A percentile compares a stretch with the other conserved stretches of the same genome.
phyloP scores from a whole-genome alignment of 2,329 filamentous ascomycete species.

The Aspergillus chevalieri region DNA sequence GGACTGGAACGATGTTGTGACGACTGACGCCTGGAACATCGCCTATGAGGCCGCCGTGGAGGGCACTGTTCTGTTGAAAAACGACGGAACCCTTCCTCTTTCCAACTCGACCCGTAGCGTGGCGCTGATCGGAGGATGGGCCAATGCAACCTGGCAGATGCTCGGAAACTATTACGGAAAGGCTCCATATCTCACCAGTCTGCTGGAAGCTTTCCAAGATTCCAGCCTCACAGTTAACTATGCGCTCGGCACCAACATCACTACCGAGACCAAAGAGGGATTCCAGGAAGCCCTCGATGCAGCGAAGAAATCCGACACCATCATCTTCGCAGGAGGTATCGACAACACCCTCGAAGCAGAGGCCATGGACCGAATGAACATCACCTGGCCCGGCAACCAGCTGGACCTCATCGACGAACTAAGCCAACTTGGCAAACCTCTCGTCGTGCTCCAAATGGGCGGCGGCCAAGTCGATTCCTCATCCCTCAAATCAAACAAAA shows the following conservation, averaged over 20 bases:
- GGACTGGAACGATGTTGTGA: conserved; percentile 51
- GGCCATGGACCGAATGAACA: conserved; percentile 33
- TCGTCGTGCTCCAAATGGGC: conserved; percentile 40
- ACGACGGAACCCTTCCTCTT: conserved; percentile 46
- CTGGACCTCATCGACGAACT: conserved; percentile 36
- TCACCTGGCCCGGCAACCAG: conserved; percentile 40
- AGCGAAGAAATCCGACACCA: conserved; percentile 30
- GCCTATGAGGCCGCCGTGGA: conserved; percentile 49
- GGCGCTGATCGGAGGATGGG: conserved; percentile 55
- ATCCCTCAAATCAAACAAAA: conserved; percentile 31
- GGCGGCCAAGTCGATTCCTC: conserved; percentile 41
- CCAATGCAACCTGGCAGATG: conserved; percentile 52
- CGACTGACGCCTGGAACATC: conserved; percentile 48
- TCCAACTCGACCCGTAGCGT: conserved; percentile 35
- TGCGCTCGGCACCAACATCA: conserved; percentile 33
- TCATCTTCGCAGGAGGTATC: conserved; percentile 39
- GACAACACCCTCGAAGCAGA: conserved; percentile 40
- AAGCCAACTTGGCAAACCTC: conserved; percentile 30
- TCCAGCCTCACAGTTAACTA: conserved; percentile 44
- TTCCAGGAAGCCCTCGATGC: conserved; percentile 30
- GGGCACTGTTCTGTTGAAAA: conserved; percentile 48
- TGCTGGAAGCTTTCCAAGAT: conserved; percentile 47
- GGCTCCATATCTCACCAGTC: conserved; percentile 51
- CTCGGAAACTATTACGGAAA: conserved; percentile 55
- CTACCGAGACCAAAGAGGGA: conserved; percentile 20